A percentile compares a stretch with the other conserved stretches of the same genome.
phyloP scores from a whole-genome alignment of 1,139 yeast genomes.

The Zygosaccharomyces sapae region DNA sequence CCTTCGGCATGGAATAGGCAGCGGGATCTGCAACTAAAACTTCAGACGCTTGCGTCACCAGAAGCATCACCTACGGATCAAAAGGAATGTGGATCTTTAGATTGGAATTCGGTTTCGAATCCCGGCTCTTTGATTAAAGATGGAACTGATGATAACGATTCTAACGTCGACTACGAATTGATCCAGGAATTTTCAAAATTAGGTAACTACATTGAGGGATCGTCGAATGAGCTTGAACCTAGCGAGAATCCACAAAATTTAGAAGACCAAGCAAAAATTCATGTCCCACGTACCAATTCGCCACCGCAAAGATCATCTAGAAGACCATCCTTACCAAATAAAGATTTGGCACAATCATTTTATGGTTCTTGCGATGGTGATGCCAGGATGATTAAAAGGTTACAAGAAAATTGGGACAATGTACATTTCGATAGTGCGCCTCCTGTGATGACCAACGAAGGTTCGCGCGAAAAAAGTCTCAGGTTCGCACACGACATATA shows the following conservation, averaged over 20 bases:
- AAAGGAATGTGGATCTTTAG: not conserved
- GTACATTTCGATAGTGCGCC: constrained; percentile 20
- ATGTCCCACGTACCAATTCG: not conserved
- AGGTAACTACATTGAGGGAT: constrained; percentile 17
- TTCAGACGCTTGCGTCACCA: constrained; percentile 7
- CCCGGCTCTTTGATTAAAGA: constrained; percentile 1
- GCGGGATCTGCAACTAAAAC: constrained; percentile 11
- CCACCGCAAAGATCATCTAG: constrained; percentile 27
- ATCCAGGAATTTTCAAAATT: constrained; percentile 22
- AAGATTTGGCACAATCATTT: constrained; percentile 19
- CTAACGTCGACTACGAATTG: constrained; percentile 19
- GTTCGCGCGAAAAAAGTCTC: constrained; percentile 10
- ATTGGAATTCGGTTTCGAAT: not conserved
- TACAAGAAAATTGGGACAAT: constrained; percentile 25
- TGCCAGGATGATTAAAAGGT: constrained; percentile 15
- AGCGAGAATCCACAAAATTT: not conserved
- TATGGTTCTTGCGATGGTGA: constrained; percentile 14
- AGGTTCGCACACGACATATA: constrained; percentile 22
- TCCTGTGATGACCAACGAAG: constrained; percentile 4
- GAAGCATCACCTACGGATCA: not conserved
- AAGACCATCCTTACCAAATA: constrained; percentile 21
- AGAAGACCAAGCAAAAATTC: not conserved
- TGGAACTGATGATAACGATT: constrained; percentile 6
- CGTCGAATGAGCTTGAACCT: constrained; percentile 1
- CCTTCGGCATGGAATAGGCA: constrained; percentile 11